These are phyloP conservation scores for Graphilbum sp. DNA, from an alignment of 2,329 filamentous ascomycete genomes.

Conservation along the genomic window DNA sequence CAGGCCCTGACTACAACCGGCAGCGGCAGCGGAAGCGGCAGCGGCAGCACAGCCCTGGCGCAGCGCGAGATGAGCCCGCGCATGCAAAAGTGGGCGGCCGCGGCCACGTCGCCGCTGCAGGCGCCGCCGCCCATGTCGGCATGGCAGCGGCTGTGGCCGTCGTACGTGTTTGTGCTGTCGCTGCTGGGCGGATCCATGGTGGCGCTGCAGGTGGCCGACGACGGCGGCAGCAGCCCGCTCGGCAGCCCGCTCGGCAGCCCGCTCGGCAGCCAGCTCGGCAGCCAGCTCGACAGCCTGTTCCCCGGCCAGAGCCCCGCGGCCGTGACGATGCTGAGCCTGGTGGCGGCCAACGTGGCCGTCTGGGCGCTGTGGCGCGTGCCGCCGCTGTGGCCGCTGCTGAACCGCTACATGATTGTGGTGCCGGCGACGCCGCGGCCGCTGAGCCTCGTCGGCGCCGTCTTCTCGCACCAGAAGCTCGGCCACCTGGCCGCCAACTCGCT, in stretches of 20 bases:
- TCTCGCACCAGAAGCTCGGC: slow-evolving; percentile 47
- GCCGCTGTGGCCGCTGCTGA: slow-evolving; percentile 47
- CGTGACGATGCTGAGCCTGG: slow-evolving; percentile 46
- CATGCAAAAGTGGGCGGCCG: slow-evolving; percentile 24
- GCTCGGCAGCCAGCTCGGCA: no score
- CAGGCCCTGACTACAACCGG: slow-evolving; percentile 17
- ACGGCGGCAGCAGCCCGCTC: no score
- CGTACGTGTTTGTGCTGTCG: slow-evolving; percentile 28
- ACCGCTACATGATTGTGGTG: slow-evolving; percentile 49
- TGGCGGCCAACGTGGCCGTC: slow-evolving; percentile 41
- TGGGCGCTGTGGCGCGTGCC: slow-evolving; percentile 47
- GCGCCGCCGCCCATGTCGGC: slow-evolving; percentile 32
- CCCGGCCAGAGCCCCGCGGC: no score
- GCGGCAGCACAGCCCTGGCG: slow-evolving; percentile 15
- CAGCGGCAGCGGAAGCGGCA: slow-evolving; percentile 16
- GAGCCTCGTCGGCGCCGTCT: slow-evolving; percentile 45
- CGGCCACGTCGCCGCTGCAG: slow-evolving; percentile 32
- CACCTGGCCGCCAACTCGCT: slow-evolving; percentile 52
- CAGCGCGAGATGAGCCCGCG: slow-evolving; percentile 20
- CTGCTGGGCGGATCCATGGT: slow-evolving; percentile 27
- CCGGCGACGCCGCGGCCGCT: slow-evolving; percentile 47
- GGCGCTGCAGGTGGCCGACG: slow-evolving; percentile 22
- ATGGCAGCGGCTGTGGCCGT: slow-evolving; percentile 40
- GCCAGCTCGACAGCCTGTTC: no score
- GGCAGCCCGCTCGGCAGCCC: no score